Base-by-base conservation (phyloP, 139 green algal species). In the Nannochloris sp. region DNA sequence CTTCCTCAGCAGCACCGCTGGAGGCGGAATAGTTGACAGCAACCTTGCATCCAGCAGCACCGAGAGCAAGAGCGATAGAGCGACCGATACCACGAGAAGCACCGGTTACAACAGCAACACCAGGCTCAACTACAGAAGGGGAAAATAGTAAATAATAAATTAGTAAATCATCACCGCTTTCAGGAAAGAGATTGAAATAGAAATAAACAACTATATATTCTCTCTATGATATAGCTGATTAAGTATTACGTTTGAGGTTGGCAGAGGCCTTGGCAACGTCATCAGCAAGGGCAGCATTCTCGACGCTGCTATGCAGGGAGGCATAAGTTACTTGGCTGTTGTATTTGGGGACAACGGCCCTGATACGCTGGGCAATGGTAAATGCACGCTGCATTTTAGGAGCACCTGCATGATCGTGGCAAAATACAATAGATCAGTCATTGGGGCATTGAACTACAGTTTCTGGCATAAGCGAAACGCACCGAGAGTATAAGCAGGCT, bases 61-160 rank as follows among this genome's bases (percentile, higher is more conserved):
- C 93, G 39, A 98, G 77, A 1, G 70, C 84, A 14, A 96, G 69
- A 0, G 92, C 93, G 38, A 97, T 95, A 36, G 91, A 89, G 25
- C 75, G 80, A 42, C 93, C 93, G 56, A 98, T 98, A 59, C 93
- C 93, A 19, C 93, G 81, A 34, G 91, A 97, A 6, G 81, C 81
- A 38, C 93, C 93, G 6, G 91, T 98, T 1, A 97, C 92, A 10
- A 98, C 38, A 71, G 75, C 86, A 25, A 96, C 88, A 31, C 54
- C 71, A 56, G 53, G 37, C 54, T 67, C 53, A 10, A 71, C 51
- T 76, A 60, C 61, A 72, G 7, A 33, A 9, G 7, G 34, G 63
- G 4, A 4, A 4, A 13, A 53, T 24, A 48, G 1, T 51, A 7
- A 13, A 27, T 8, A 13, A 45, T 14, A 27, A 19, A 57, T 31